phyloP scores from a whole-genome alignment of 2,329 filamentous ascomycete species.

The Aspergillus hortae region DNA sequence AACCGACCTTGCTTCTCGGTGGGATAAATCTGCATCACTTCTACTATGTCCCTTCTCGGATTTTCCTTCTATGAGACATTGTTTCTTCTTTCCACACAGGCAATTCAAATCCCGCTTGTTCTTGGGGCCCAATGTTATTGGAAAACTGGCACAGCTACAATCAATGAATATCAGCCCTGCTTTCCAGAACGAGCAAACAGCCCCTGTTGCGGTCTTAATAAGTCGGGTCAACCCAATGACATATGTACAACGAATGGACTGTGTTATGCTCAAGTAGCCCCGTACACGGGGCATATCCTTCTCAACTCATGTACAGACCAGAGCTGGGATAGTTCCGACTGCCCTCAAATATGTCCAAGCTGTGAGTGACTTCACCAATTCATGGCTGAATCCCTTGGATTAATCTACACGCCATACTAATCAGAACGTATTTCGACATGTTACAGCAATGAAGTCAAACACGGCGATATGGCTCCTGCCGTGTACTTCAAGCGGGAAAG shows the following conservation, averaged over 20 bases:
- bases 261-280: conserved; percentile 1
- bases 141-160: neutral
- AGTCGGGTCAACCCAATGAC: neutral
- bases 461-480: neutral
- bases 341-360: neutral
- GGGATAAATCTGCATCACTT: neutral
- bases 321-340: neutral
- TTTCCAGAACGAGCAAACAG: neutral
- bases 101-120: neutral
- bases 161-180: neutral
- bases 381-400: neutral
- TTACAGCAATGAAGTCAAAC: neutral
- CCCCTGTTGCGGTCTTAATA: neutral
- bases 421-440: neutral
- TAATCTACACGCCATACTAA: neutral
- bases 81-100: neutral
- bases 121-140: neutral
- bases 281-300: neutral
- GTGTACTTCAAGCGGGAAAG: neutral
- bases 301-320: neutral
- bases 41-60: neutral
- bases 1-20: neutral
- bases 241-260: neutral
- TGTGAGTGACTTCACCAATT: neutral
- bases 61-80: neutral